These are phyloP conservation scores for Pseudonitzschia multistriata DNA, from an alignment of 108 stramenopile genomes.

Conservation along the genomic window DNA sequence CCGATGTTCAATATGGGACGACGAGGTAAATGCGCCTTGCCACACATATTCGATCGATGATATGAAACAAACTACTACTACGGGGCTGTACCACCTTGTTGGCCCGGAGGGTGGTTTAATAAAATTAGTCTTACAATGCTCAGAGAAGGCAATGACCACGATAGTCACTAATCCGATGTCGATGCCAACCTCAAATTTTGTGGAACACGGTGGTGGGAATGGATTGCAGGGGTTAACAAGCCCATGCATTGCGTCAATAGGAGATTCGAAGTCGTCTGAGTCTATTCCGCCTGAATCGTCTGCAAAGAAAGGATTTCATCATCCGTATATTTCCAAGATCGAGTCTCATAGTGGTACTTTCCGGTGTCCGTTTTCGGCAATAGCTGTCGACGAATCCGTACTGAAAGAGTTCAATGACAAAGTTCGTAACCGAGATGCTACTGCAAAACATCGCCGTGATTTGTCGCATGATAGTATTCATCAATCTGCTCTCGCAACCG, in stretches of 20 bases:
- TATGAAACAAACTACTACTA: conserved; percentile 24
- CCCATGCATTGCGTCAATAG: background rate
- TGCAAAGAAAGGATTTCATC: background rate
- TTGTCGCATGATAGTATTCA: background rate
- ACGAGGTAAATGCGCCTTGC: conserved; percentile 20
- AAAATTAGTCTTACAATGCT: conserved; percentile 29
- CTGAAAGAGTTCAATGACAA: background rate
- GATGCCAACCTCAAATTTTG: background rate
- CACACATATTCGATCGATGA: conserved; percentile 26
- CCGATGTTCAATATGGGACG: conserved; percentile 33
- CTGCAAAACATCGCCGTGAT: background rate
- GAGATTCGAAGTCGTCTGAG: background rate
- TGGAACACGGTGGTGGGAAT: background rate
- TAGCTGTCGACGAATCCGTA: conserved; percentile 16
- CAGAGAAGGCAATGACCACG: background rate
- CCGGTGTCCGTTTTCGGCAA: conserved; percentile 28
- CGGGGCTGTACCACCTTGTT: conserved; percentile 24
- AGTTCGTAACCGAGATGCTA: background rate
- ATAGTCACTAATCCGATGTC: background rate
- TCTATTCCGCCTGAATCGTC: background rate
- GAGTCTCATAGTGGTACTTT: background rate
- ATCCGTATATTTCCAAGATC: background rate
- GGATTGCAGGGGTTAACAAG: background rate
- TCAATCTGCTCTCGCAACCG: background rate
- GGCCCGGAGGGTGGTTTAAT: conserved; percentile 24